Conservation (phyloP, 208 protist genomes). For the Leishmania turanica region DNA sequence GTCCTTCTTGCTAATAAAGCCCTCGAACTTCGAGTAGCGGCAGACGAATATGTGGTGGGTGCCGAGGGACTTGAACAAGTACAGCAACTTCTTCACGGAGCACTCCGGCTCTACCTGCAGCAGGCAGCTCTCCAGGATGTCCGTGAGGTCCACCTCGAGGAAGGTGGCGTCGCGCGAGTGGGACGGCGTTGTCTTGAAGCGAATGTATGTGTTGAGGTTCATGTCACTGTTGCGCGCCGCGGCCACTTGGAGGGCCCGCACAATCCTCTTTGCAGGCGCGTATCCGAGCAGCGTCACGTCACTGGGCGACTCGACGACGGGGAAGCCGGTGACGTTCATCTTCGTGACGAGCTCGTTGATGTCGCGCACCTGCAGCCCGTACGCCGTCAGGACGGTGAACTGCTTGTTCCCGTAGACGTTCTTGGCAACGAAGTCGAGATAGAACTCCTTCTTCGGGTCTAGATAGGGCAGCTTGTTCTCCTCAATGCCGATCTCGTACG, state of each 20-base stretch:
- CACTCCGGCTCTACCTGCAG: constrained; percentile 76
- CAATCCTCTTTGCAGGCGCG: constrained; percentile 59
- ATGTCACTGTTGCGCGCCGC: constrained; percentile 49
- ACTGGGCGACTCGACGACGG: constrained; percentile 57
- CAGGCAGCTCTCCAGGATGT: constrained; percentile 57
- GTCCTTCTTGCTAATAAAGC: constrained; percentile 81
- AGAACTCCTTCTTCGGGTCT: constrained; percentile 80
- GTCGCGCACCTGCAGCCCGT: constrained; percentile 61
- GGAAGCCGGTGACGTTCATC: constrained; percentile 75
- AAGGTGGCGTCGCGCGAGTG: constrained; percentile 24
- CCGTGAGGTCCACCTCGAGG: constrained; percentile 58
- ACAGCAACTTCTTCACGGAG: constrained; percentile 68
- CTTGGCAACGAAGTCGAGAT: constrained; percentile 55
- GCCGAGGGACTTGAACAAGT: constrained; percentile 80
- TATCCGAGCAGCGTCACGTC: constrained; percentile 78
- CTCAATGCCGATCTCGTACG: constrained; percentile 80
- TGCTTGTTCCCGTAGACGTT: constrained; percentile 56
- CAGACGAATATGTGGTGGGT: constrained; percentile 71
- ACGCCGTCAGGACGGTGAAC: constrained; percentile 68
- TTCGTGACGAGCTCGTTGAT: constrained; percentile 59
- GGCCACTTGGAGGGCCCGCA: constrained; percentile 58
- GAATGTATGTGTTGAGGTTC: constrained; percentile 44
- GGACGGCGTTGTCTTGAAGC: constrained; percentile 43
- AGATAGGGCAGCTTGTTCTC: constrained; percentile 80
- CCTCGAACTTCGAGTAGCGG: constrained; percentile 63